Conservation (phyloP, 2,329 filamentous ascomycete species). For the Emericellopsis atlantica region DNA sequence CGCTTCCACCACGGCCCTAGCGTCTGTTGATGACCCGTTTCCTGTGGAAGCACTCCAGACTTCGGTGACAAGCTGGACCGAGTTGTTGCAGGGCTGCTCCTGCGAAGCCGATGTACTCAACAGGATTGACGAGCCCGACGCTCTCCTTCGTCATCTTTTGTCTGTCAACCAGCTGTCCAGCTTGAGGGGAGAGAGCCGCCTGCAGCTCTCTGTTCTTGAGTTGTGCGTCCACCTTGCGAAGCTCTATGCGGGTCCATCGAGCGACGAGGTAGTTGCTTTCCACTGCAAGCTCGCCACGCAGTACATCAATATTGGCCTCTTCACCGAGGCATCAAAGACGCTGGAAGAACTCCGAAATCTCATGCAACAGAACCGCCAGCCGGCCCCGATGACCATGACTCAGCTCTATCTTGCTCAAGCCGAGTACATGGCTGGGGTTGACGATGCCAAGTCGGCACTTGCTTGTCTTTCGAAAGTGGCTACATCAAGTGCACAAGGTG, state of each 20-base stretch:
- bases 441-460: conserved; percentile 48
- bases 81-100: conserved; percentile 23
- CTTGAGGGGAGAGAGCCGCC: conserved; percentile 32
- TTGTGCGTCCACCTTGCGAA: conserved; percentile 21
- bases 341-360: conserved; percentile 47
- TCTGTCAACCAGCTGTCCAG: conserved; percentile 37
- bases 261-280: conserved; percentile 29
- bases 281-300: conserved; percentile 37
- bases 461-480: conserved; percentile 25
- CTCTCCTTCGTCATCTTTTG: conserved; percentile 34
- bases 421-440: conserved; percentile 60
- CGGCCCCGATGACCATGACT: conserved; percentile 24
- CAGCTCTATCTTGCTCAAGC: conserved; percentile 58
- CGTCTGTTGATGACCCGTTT: conserved; percentile 18
- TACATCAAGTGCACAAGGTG: conserved; percentile 16
- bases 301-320: conserved; percentile 39
- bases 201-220: conserved; percentile 23
- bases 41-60: conserved; percentile 17
- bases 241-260: conserved; percentile 14
- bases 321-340: conserved; percentile 31
- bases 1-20: conserved; percentile 28
- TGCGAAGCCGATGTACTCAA: conserved; percentile 26
- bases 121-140: conserved; percentile 34
- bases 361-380: conserved; percentile 20
- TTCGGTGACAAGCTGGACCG: conserved; percentile 30